These are phyloP conservation scores for Ottelia alismoides DNA, from an alignment of 106 monocot genomes.

Conservation along the genomic window DNA sequence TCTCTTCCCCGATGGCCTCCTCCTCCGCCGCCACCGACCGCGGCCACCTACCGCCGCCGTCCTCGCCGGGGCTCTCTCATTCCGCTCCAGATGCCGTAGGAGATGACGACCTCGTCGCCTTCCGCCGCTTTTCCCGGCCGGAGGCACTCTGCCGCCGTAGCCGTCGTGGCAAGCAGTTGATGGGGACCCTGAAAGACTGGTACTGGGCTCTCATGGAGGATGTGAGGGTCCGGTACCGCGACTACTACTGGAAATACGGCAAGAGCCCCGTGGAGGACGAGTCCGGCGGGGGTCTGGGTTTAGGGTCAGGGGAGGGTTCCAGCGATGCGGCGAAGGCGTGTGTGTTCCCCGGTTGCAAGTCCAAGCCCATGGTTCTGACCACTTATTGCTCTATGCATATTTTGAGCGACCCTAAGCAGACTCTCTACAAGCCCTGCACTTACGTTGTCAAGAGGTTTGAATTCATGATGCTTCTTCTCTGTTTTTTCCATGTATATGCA, in stretches of 20 bases:
- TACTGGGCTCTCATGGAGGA: conserved; percentile 32
- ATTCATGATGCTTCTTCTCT: too few species aligned
- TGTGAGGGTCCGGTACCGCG: conserved; percentile 14
- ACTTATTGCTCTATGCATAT: conserved; percentile 19
- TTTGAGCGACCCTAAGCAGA: conserved; percentile 17
- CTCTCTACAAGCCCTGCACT: conserved; percentile 19
- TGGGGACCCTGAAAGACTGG: conserved; percentile 8
- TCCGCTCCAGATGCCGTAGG: neutral
- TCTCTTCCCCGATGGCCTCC: too few species aligned
- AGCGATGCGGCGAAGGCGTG: neutral
- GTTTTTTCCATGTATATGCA: too few species aligned
- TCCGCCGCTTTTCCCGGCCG: conserved; percentile 3
- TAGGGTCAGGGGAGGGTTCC: neutral
- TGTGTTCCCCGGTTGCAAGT: conserved; percentile 15
- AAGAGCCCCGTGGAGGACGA: conserved; percentile 13
- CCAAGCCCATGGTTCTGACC: conserved; percentile 23
- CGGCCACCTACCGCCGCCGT: too few species aligned
- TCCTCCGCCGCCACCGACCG: too few species aligned
- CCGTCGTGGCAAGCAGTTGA: conserved; percentile 11
- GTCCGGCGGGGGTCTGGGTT: neutral
- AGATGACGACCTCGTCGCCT: neutral
- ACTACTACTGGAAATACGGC: conserved; percentile 29
- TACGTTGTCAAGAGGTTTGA: conserved; percentile 21
- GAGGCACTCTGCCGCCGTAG: conserved; percentile 21
- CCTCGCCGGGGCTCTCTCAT: too few species aligned